These are phyloP conservation scores for Phytophthora sojae DNA, from an alignment of 352 stramenopile species.

Conservation along the genomic window DNA sequence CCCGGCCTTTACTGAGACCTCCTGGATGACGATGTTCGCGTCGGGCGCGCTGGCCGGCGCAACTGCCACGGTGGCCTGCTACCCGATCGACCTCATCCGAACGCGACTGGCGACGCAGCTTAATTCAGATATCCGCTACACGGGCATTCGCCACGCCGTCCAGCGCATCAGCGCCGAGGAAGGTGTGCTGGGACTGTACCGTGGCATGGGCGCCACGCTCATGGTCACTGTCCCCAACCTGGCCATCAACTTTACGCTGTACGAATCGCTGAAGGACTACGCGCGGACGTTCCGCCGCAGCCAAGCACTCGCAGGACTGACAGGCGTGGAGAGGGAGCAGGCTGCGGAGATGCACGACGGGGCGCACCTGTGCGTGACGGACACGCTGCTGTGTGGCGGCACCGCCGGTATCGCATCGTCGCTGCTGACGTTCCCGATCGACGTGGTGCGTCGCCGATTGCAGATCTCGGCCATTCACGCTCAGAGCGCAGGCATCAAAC, in stretches of 20 bases:
- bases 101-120: slow-evolving; percentile 95
- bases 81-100: slow-evolving; percentile 96
- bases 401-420: slow-evolving; percentile 92
- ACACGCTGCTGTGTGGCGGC: slow-evolving; percentile 93
- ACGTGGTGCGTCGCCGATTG: slow-evolving; percentile 94
- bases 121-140: slow-evolving; percentile 88
- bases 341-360: slow-evolving; percentile 31
- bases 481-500: slow-evolving; percentile 62
- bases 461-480: slow-evolving; percentile 94
- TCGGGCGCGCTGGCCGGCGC: slow-evolving; percentile 78
- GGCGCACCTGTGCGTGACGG: slow-evolving; percentile 60
- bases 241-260: slow-evolving; percentile 96
- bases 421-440: slow-evolving; percentile 95
- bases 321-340: slow-evolving; percentile 32
- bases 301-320: slow-evolving; percentile 45
- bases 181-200: slow-evolving; percentile 94
- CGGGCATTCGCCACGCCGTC: slow-evolving; percentile 94
- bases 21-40: slow-evolving; percentile 79
- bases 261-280: slow-evolving; percentile 94
- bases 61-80: slow-evolving; percentile 91
- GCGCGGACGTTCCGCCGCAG: slow-evolving; percentile 75
- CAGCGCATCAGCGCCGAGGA: slow-evolving; percentile 91
- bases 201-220: slow-evolving; percentile 93
- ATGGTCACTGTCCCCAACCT: slow-evolving; percentile 97
- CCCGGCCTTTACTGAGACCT: slow-evolving; percentile 73